Evolutionary conservation across 352 stramenopile genomes (phyloP), one percentile per base, ranked within the genome.

Genomic region (Phytopythium sindhum): DNA sequence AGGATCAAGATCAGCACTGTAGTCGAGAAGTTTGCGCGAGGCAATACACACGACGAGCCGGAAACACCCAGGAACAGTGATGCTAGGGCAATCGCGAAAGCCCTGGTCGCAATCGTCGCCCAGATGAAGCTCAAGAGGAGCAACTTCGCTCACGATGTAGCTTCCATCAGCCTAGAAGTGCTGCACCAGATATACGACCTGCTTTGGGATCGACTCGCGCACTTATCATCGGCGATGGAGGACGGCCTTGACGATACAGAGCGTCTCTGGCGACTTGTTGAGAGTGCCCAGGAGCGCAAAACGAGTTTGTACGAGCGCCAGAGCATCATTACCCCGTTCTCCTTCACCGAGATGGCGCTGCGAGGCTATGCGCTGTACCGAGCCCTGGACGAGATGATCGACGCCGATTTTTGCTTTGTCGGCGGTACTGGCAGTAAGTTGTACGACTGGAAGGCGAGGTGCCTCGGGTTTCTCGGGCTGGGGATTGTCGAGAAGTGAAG

Each of bases 281-380:
- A 55, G 15, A 28, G 24, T 17, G 48, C 48, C 12, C 21, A 17
- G 21, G 10, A 26, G 21, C 10, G 48, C 48, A 55, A 5, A 23
- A 55, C 6, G 15, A 33, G 24, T 2, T 33, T 55, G 12, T 5
- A 28, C 12, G 24, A 55, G 26, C 12, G 6, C 7, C 12, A 55
- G 21, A 12, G 31, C 31, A 8, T 35, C 31, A 8, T 33, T 19
- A 55, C 48, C 12, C 23, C 23, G 48, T 26, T 55, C 9, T 15
- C 6, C 12, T 55, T 55, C 48, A 55, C 48, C 48, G 24, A 55
- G 48, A 28, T 8, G 21, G 48, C 48, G 4, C 21, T 55, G 15
- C 48, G 12, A 55, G 48, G 48, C 48, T 55, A 55, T 19, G 21
- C 48, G 48, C 48, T 55, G 21, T 19, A 55, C 23, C 48, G 48